These are phyloP conservation scores for Neolentinus lepideus DNA, from an alignment of 1,284 basidiomycete species.

Conservation along the genomic window DNA sequence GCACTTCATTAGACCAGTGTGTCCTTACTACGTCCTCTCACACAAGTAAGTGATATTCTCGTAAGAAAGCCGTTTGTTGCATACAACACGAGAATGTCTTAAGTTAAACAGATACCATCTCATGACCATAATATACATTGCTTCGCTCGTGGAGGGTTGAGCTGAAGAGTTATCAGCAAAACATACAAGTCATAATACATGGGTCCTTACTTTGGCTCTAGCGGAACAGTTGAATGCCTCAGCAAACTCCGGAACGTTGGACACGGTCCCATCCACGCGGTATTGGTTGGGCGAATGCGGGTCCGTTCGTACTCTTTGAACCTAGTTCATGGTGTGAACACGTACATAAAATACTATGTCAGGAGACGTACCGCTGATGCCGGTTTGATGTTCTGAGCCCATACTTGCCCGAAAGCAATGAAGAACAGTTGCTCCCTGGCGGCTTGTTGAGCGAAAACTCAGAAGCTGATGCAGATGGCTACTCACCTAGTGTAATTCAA, in stretches of 20 bases:
- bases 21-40: no score
- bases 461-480: background rate
- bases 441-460: background rate
- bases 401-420: conserved; percentile 76
- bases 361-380: conserved; percentile 51
- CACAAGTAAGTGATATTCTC: no score
- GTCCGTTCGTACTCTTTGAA: conserved; percentile 78
- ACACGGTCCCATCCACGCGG: conserved; percentile 78
- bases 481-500: conserved; percentile 65
- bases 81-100: background rate
- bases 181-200: background rate
- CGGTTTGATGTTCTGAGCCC: conserved; percentile 72
- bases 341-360: conserved; percentile 11
- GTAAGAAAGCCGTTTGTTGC: background rate
- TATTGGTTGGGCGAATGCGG: conserved; percentile 81
- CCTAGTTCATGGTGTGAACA: conserved; percentile 26
- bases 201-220: conserved; percentile 49
- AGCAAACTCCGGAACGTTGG: conserved; percentile 75
- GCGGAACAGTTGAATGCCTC: conserved; percentile 70
- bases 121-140: conserved; percentile 1
- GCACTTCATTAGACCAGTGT: no score
- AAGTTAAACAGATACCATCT: background rate
- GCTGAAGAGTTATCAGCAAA: background rate
- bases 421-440: conserved; percentile 86
- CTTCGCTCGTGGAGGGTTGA: conserved; percentile 1